These are phyloP conservation scores for Colletotrichum sp. DNA, from an alignment of 2,329 filamentous ascomycete genomes.

Conservation along the genomic window DNA sequence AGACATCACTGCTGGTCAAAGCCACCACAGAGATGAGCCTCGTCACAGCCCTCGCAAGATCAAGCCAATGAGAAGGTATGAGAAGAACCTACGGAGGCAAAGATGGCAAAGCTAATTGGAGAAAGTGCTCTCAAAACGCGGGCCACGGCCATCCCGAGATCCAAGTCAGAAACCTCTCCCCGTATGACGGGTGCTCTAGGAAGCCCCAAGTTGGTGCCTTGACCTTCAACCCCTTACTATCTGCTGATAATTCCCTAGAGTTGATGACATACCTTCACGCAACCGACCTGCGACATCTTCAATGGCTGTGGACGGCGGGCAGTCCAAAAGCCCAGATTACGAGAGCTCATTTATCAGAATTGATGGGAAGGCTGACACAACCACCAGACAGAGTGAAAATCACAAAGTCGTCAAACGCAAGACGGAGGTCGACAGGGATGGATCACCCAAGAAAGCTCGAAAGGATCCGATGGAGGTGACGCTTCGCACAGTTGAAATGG, in stretches of 20 bases:
- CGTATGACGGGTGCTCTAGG: not conserved
- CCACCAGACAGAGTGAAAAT: not conserved
- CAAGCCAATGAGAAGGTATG: constrained; percentile 1
- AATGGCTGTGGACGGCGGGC: not conserved
- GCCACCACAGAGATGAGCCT: not conserved
- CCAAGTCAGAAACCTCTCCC: not conserved
- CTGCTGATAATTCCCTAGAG: not conserved
- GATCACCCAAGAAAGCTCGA: not conserved
- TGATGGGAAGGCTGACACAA: not conserved
- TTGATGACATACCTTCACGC: not conserved
- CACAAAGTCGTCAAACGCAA: not conserved
- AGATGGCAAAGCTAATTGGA: not conserved
- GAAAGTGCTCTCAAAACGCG: constrained; percentile 2
- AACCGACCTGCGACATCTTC: not conserved
- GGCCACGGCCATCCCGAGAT: not conserved
- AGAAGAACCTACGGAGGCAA: not conserved
- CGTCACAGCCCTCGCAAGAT: not conserved
- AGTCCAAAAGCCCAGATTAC: not conserved
- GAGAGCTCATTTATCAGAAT: not conserved
- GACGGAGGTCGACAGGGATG: not conserved
- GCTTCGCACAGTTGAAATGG: not conserved
- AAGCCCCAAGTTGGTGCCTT: not conserved
- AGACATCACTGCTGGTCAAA: not conserved
- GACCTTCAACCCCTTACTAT: not conserved
- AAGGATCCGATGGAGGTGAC: not conserved